phyloP scores from a whole-genome alignment of 495 filamentous ascomycete genomes.

The Penicillium verhagenii region DNA sequence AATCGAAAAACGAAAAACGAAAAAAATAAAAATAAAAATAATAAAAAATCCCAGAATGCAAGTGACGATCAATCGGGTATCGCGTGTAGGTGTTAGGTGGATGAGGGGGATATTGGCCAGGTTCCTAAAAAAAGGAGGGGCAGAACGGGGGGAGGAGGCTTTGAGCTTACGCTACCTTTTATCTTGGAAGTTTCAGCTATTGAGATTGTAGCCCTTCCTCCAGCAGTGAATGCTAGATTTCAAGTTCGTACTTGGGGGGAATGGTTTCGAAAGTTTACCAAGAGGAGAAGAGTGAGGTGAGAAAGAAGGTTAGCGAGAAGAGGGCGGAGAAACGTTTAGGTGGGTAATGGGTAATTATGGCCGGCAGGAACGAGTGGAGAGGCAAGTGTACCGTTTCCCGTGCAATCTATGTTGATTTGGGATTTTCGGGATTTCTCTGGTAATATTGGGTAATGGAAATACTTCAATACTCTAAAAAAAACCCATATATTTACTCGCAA shows the following conservation, averaged over 20 bases:
- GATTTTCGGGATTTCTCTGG: background rate
- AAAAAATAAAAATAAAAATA: slow-evolving; percentile 9
- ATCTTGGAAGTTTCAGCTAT: background rate
- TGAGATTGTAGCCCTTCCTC: background rate
- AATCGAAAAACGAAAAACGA: background rate
- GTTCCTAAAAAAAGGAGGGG: slow-evolving; percentile 20
- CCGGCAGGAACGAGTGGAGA: slow-evolving; percentile 8
- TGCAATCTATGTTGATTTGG: background rate
- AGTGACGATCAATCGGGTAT: slow-evolving; percentile 15
- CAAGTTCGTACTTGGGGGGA: too few relatives aligned
- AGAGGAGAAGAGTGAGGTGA: slow-evolving; percentile 11
- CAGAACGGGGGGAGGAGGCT: slow-evolving; percentile 4
- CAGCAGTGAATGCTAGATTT: background rate
- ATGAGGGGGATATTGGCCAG: slow-evolving; percentile 1
- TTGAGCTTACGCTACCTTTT: slow-evolving; percentile 18
- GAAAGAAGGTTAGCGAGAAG: slow-evolving; percentile 17
- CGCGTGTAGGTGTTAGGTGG: slow-evolving; percentile 10
- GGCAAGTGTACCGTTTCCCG: background rate
- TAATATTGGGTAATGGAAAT: too few relatives aligned
- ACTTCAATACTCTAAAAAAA: too few relatives aligned
- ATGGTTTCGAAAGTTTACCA: background rate
- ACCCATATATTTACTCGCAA: too few relatives aligned
- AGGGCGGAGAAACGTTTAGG: slow-evolving; percentile 9
- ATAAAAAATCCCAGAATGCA: slow-evolving; percentile 6
- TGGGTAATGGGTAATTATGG: slow-evolving; percentile 5